Percentiles rank a stretch among this genome's conserved stretches.
Conservation (phyloP, 768 basidiomycete genomes). For the Harrya chromipes region DNA sequence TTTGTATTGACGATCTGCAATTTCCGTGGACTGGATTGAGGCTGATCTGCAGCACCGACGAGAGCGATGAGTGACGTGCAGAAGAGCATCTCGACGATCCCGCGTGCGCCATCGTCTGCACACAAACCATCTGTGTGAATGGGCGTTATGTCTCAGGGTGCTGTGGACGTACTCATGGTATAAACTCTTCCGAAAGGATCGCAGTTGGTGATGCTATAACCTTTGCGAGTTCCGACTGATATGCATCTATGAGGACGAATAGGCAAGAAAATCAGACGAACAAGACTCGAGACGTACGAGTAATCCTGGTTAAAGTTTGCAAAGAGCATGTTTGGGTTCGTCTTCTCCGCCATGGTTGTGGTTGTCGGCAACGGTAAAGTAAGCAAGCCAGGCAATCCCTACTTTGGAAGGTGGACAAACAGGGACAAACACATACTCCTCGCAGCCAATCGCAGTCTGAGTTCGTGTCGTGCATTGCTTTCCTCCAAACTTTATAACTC, state of each 20-base stretch:
- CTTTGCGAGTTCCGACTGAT: constrained; percentile 91
- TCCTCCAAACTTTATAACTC: too few relatives aligned
- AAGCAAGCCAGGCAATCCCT: not conserved
- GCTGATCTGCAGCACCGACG: constrained; percentile 93
- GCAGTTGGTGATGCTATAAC: constrained; percentile 96
- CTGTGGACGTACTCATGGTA: constrained; percentile 77
- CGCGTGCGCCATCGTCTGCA: constrained; percentile 87
- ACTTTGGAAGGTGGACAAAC: constrained; percentile 17
- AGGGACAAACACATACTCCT: constrained; percentile 9
- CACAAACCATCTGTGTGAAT: not conserved
- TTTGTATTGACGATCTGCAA: constrained; percentile 99
- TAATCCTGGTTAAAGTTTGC: constrained; percentile 99
- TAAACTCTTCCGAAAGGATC: constrained; percentile 97
- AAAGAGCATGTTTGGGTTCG: constrained; percentile 62
- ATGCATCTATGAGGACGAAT: constrained; percentile 57
- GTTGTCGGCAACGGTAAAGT: not conserved
- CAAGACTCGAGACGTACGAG: constrained; percentile 51
- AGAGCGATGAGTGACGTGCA: constrained; percentile 97
- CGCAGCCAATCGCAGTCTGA: not conserved
- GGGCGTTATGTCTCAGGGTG: not conserved
- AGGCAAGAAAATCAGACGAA: not conserved
- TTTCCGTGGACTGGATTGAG: constrained; percentile 85
- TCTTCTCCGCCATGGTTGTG: constrained; percentile 36
- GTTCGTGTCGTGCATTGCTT: not conserved
- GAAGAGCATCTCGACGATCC: constrained; percentile 99